These are phyloP conservation scores for Colletotrichum sp. DNA, from an alignment of 2,329 filamentous ascomycete genomes.

Conservation along the genomic window DNA sequence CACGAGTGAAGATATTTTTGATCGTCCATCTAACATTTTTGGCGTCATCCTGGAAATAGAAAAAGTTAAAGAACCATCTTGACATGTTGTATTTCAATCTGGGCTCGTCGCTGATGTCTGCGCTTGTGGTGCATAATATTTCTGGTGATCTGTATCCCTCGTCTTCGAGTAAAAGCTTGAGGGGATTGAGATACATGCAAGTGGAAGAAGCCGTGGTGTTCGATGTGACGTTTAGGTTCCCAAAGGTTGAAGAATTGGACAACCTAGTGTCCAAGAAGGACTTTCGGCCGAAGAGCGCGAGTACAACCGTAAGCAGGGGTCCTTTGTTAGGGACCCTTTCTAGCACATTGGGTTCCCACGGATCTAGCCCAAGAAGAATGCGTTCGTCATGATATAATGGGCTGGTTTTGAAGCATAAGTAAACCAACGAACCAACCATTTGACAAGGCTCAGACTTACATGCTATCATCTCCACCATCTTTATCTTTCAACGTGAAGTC, in stretches of 20 bases:
- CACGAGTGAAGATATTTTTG: background rate
- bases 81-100: background rate
- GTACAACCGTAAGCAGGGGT: background rate
- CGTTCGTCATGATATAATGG: background rate
- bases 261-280: background rate
- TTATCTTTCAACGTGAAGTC: background rate
- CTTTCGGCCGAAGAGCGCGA: background rate
- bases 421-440: background rate
- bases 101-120: background rate
- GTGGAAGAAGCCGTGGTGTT: background rate
- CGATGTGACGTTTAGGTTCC: background rate
- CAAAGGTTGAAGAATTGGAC: background rate
- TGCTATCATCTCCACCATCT: background rate
- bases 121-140: background rate
- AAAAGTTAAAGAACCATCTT: background rate
- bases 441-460: background rate
- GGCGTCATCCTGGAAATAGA: background rate
- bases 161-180: background rate
- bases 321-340: background rate
- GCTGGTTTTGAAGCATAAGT: background rate
- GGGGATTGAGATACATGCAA: background rate
- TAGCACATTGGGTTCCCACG: background rate
- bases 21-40: background rate
- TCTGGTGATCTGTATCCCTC: background rate
- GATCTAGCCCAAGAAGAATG: background rate